Base-by-base conservation (phyloP, 2,329 filamentous ascomycete species). In the Hypomyces perniciosus region DNA sequence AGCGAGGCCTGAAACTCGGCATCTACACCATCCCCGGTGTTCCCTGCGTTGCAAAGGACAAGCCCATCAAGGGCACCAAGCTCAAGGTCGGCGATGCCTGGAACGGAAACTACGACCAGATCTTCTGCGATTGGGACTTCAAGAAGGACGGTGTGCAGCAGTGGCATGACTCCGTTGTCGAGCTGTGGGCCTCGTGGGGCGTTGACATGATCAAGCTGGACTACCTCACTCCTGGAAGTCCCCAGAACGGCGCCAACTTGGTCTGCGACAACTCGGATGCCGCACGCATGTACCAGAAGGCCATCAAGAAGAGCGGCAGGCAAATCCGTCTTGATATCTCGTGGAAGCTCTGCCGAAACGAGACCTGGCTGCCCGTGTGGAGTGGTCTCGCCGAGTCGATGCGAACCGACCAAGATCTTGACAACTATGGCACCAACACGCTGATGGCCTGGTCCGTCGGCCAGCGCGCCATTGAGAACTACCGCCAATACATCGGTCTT, bases 121-220 rank as follows among this genome's bases (percentile, higher is more conserved):
- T 54, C n/a, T 28, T 51, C n/a, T 54, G 52, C 34, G 43, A 54
- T 28, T 54, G 44, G 44, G 48, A 54, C 4, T 54, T 46, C 20
- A 54, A 28, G 6, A 54, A 54, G 28, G 34, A 51, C 13, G 52
- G 48, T 44, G 48, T 51, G 3, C 52, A 54, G 39, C 28, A 50
- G 44, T 54, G 52, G 52, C 52, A 54, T 26, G 48, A 54, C 13
- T 54, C 52, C 6, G 44, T 47, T 3, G 48, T 54, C 5, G 38
- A 46, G 20, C 48, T 40, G 29, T 54, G 52, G 52, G 52, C 48
- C 6, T 51, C 48, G 20, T 54, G 52, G 52, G 52, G 52, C 5
- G 48, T 54, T 41, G 52, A 54, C 20, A 54, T 54, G 52, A 46
- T 54, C 29, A 54, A 54, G 52, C 48, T 54, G 8, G 52, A 54